Conservation (phyloP, 2,329 filamentous ascomycete species). For the Xylaria sp. region DNA sequence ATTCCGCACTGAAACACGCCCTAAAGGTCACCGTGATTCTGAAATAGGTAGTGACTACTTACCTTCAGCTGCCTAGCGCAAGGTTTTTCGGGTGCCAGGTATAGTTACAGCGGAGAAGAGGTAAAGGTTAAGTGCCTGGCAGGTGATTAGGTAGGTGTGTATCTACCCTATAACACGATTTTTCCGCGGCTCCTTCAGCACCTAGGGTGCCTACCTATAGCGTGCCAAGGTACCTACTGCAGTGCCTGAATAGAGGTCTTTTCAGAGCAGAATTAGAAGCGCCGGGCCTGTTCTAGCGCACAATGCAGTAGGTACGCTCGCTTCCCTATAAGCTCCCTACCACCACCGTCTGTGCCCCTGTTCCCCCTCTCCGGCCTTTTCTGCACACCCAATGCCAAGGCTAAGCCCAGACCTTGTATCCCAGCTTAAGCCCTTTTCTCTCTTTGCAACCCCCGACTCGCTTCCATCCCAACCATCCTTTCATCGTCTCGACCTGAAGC, state of each 20-base stretch:
- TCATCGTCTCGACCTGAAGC: conserved; percentile 30
- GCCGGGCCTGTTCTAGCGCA: too few relatives aligned
- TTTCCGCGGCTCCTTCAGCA: too few relatives aligned
- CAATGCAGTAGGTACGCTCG: neutral
- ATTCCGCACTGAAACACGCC: conserved; percentile 7
- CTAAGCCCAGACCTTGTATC: conserved; percentile 22
- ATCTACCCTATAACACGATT: too few relatives aligned
- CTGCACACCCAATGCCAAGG: conserved; percentile 22
- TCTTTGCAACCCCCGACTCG: conserved; percentile 24
- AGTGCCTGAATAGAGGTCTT: neutral
- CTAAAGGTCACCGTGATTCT: conserved; percentile 1
- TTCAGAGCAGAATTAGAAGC: neutral
- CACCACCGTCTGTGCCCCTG: neutral
- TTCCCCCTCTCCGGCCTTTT: conserved; percentile 23
- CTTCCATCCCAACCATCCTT: conserved; percentile 35
- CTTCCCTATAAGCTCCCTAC: neutral
- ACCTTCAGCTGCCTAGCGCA: conserved; percentile 10
- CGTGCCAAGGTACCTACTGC: neutral
- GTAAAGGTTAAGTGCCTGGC: conserved; percentile 4
- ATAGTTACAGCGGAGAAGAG: neutral
- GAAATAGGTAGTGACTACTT: conserved; percentile 17
- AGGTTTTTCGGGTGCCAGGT: too few relatives aligned
- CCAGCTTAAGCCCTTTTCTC: conserved; percentile 28
- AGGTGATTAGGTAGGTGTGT: too few relatives aligned
- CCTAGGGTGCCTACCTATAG: too few relatives aligned